Conservation (phyloP, 257 asterid genomes). For the Ophiorrhiza pumila region DNA sequence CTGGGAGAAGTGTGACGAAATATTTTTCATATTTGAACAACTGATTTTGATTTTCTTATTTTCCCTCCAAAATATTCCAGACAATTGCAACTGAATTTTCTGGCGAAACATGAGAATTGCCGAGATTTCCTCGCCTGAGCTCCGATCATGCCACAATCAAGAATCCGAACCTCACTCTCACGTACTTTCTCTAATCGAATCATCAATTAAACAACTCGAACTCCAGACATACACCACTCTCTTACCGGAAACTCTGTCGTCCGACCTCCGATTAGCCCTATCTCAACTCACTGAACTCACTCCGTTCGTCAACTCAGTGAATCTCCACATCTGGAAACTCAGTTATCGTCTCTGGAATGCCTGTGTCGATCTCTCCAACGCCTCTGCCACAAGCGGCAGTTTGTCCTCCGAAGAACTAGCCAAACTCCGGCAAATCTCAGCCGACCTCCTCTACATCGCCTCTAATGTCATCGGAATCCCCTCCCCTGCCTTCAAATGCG, state of each 20-base stretch:
- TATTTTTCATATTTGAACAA: background rate
- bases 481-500: slow-evolving; percentile 68
- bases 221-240: slow-evolving; percentile 44
- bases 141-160: slow-evolving; percentile 26
- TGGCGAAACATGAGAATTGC: slow-evolving; percentile 59
- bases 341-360: slow-evolving; percentile 95
- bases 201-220: slow-evolving; percentile 61
- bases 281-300: slow-evolving; percentile 55
- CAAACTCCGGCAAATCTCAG: slow-evolving; percentile 78
- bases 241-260: slow-evolving; percentile 55
- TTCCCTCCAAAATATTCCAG: slow-evolving; percentile 46
- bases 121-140: slow-evolving; percentile 64
- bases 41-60: slow-evolving; percentile 1
- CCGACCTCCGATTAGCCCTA: slow-evolving; percentile 47
- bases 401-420: slow-evolving; percentile 64
- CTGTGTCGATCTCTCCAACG: slow-evolving; percentile 82
- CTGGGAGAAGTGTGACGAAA: background rate
- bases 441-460: slow-evolving; percentile 69
- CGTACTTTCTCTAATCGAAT: slow-evolving; percentile 56
- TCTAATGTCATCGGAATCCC: slow-evolving; percentile 75
- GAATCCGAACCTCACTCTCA: slow-evolving; percentile 36
- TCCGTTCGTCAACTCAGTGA: slow-evolving; percentile 66
- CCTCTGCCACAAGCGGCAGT: slow-evolving; percentile 29
- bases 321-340: slow-evolving; percentile 78
- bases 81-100: background rate